Evolutionary conservation across 2,329 filamentous ascomycete species (phyloP).

Genomic region (Byssochlamys sp.): DNA sequence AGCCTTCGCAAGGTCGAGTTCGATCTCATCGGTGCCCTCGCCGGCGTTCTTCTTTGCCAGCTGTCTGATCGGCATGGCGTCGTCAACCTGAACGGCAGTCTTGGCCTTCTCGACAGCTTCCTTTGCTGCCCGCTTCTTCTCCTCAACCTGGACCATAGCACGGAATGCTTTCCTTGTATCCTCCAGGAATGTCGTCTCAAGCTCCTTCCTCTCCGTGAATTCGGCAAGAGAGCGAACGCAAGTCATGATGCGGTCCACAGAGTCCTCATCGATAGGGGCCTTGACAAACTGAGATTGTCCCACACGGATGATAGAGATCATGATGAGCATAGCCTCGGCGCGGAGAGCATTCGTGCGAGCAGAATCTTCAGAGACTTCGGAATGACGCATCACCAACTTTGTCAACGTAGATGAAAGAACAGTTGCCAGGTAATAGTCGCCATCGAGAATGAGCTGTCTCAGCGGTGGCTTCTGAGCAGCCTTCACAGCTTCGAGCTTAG

Average conservation of each 20-base stretch:
- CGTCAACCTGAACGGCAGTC: slow-evolving; percentile 87
- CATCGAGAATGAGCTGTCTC: slow-evolving; percentile 87
- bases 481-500: slow-evolving; percentile 91
- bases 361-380: slow-evolving; percentile 76
- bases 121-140: slow-evolving; percentile 94
- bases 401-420: slow-evolving; percentile 93
- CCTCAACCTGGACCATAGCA: slow-evolving; percentile 92
- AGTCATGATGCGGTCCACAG: slow-evolving; percentile 96
- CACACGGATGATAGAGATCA: slow-evolving; percentile 97
- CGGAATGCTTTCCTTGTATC: slow-evolving; percentile 93
- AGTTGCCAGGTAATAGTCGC: slow-evolving; percentile 90
- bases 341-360: slow-evolving; percentile 87
- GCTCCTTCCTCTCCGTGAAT: slow-evolving; percentile 77
- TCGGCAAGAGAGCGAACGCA: slow-evolving; percentile 88
- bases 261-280: slow-evolving; percentile 92
- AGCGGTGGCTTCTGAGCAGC: slow-evolving; percentile 92
- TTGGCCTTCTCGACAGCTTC: slow-evolving; percentile 88
- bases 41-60: slow-evolving; percentile 79
- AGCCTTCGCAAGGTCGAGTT: slow-evolving; percentile 82
- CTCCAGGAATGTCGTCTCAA: slow-evolving; percentile 85
- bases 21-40: slow-evolving; percentile 75
- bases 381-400: slow-evolving; percentile 94
- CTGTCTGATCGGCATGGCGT: slow-evolving; percentile 85
- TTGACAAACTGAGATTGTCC: slow-evolving; percentile 99
- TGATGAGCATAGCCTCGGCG: slow-evolving; percentile 97